Evolutionary conservation across 352 stramenopile genomes (phyloP).

Genomic region (Blastocystis sp.): DNA sequence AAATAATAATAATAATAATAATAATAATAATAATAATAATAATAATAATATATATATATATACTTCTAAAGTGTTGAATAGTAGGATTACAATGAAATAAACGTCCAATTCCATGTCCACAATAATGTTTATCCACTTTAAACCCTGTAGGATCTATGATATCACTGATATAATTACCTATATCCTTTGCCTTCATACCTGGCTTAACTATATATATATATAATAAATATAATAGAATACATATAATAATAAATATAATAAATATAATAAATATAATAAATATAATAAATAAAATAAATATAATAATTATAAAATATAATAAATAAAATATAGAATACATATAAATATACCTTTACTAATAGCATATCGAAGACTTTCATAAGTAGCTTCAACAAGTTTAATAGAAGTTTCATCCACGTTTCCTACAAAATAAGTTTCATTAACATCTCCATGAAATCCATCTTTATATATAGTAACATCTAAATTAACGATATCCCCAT

Average conservation of each 20-base stretch:
- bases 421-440: slow-evolving; percentile 88
- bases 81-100: slow-evolving; percentile 88
- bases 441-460: slow-evolving; percentile 86
- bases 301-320: no score
- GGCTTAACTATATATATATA: slow-evolving; percentile 71
- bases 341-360: slow-evolving; percentile 21
- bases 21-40: not conserved
- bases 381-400: slow-evolving; percentile 68
- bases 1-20: not conserved
- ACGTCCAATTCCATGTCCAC: slow-evolving; percentile 81
- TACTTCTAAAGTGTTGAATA: slow-evolving; percentile 95
- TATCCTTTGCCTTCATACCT: slow-evolving; percentile 76
- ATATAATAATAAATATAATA: no score
- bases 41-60: slow-evolving; percentile 46
- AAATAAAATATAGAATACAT: not conserved
- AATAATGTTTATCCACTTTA: slow-evolving; percentile 85
- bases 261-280: no score
- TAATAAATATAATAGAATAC: no score
- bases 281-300: no score
- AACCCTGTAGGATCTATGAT: slow-evolving; percentile 62
- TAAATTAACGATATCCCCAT: slow-evolving; percentile 93
- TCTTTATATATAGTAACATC: slow-evolving; percentile 88
- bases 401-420: slow-evolving; percentile 73
- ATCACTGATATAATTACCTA: slow-evolving; percentile 73
- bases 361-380: slow-evolving; percentile 35